Base-by-base conservation (phyloP, 768 basidiomycete genomes). In the Pulveroboletus ravenelii region DNA sequence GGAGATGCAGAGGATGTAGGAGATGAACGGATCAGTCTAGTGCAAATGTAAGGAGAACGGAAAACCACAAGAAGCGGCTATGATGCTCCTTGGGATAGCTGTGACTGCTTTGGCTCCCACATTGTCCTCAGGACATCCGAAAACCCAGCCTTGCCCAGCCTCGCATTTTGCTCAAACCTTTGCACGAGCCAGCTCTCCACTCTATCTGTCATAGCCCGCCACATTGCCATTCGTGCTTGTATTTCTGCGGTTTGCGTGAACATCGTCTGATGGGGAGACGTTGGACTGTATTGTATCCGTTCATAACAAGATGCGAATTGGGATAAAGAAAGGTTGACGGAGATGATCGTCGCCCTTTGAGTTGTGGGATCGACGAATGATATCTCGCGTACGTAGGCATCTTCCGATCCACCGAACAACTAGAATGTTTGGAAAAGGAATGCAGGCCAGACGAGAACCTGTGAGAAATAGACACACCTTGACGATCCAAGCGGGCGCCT, bases 241-340 rank as follows among this genome's bases (percentile, higher is more conserved):
- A 97, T 83, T 70, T 93, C 87, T 2, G 94, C 94, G n/a, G 92
- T 91, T 68, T 96, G 94, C 5, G 74, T 67, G 66, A 97, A 97
- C 27, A 75, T 62, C 9, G 93, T 96, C 41, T 79, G 76, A 42
- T 76, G 71, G 20, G 73, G 61, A 1, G 80, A 77, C n/a, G 77
- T 70, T 1, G 93, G 94, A 1, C 77, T 75, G 65, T 97, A 97
- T 49, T 81, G 83, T 70, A 97, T 93, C 59, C 81, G 82, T 70
- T 97, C 94, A 58, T 89, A 83, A 65, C 91, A 95, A 35, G 87
- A 90, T 55, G 91, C 87, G 61, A 95, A 93, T 71, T 95, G 91
- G n/a, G 92, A 93, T 27, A 96, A 73, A 12, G 89, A 90, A 45
- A 97, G 85, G 72, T 97, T 97, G 70, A 93, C 86, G 27, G 92